A percentile compares a stretch with the other conserved stretches of the same genome.
Evolutionary conservation across 2,329 filamentous ascomycete genomes (phyloP).

Genomic region (Ophiocordyceps sinensis): DNA sequence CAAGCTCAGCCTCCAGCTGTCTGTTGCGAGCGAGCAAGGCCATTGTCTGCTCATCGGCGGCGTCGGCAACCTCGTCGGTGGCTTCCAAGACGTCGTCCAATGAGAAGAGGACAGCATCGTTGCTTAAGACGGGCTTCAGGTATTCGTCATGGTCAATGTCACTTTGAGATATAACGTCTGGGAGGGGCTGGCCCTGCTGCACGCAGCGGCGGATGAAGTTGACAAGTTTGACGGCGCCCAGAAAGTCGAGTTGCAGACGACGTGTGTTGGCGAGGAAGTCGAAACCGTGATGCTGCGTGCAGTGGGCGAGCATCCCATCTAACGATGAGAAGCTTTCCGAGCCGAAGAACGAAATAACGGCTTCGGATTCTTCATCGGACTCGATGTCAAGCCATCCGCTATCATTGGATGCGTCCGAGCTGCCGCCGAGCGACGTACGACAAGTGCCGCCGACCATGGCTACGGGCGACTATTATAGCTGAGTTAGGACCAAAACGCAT

Average conservation of each 20-base stretch:
- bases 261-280: slow-evolving; percentile 50
- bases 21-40: slow-evolving; percentile 32
- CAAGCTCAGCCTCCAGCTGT: slow-evolving; percentile 46
- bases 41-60: not conserved
- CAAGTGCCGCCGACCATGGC: not conserved
- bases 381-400: slow-evolving; percentile 41
- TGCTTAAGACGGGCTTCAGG: slow-evolving; percentile 71
- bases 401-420: slow-evolving; percentile 19
- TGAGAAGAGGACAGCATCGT: slow-evolving; percentile 78
- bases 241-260: slow-evolving; percentile 50
- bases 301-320: slow-evolving; percentile 51
- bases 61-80: slow-evolving; percentile 15
- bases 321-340: slow-evolving; percentile 50
- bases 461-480: no score
- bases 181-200: slow-evolving; percentile 29
- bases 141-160: slow-evolving; percentile 66
- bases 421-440: not conserved
- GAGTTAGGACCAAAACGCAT: no score
- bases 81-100: slow-evolving; percentile 49
- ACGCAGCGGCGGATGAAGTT: slow-evolving; percentile 47
- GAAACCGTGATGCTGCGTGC: slow-evolving; percentile 50
- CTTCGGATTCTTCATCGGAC: slow-evolving; percentile 45
- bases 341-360: slow-evolving; percentile 55
- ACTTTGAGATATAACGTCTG: slow-evolving; percentile 42
- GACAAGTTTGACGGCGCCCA: slow-evolving; percentile 59